These are phyloP conservation scores for Fagus sylvatica DNA, from an alignment of 306 rosid species.

Conservation along the genomic window DNA sequence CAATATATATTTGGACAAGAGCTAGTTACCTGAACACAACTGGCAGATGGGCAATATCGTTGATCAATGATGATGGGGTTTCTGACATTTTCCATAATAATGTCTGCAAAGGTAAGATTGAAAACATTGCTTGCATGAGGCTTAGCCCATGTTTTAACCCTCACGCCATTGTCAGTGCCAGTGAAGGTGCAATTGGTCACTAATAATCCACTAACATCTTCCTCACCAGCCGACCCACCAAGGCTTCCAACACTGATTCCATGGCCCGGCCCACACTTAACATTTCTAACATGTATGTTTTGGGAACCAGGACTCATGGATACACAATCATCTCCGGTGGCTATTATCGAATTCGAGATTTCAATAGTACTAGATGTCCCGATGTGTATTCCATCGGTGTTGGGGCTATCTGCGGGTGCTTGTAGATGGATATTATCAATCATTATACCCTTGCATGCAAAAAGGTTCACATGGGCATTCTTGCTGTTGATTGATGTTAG, in stretches of 20 bases:
- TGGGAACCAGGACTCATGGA: constrained; percentile 22
- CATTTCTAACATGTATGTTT: not conserved
- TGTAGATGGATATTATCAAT: not conserved
- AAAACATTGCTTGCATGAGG: constrained; percentile 8
- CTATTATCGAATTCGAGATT: constrained; percentile 10
- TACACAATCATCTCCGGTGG: constrained; percentile 37
- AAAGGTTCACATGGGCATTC: constrained; percentile 22
- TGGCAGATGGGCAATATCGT: constrained; percentile 24
- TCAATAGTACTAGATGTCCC: not conserved
- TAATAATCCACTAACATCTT: no score
- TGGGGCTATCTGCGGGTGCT: constrained; percentile 31
- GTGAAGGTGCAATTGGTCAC: constrained; percentile 16
- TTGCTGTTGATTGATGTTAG: constrained; percentile 32
- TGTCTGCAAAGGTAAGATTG: constrained; percentile 13
- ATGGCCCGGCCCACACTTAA: constrained; percentile 44
- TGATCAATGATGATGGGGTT: constrained; percentile 46
- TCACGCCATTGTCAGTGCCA: constrained; percentile 41
- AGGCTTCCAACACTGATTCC: constrained; percentile 48
- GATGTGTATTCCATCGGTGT: constrained; percentile 31
- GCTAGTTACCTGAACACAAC: constrained; percentile 18
- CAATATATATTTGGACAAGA: not conserved
- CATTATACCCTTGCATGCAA: not conserved
- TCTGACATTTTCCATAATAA: constrained; percentile 4
- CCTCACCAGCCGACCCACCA: not conserved
- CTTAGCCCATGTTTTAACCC: constrained; percentile 38